Percentiles rank a stretch among this genome's conserved stretches.
phyloP scores from a whole-genome alignment of 441 rosid species.

The Jatropha podagrica region DNA sequence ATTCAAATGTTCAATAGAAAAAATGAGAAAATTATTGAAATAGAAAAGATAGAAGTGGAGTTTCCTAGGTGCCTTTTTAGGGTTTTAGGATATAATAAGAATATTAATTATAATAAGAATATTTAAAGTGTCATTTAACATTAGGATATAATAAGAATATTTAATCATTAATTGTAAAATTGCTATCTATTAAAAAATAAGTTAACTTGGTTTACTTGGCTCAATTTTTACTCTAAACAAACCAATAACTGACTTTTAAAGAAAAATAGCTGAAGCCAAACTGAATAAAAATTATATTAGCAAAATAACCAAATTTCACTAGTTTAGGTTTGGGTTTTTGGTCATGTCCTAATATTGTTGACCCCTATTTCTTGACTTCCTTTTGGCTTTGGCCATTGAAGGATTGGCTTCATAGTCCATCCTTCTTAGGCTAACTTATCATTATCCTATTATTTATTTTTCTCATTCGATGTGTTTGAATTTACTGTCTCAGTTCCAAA shows the following conservation, averaged over 20 bases:
- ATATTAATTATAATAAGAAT: too few relatives aligned
- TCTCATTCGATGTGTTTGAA: background rate
- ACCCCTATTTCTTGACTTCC: conserved; percentile 1
- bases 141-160: background rate
- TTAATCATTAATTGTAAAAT: background rate
- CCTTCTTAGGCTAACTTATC: background rate
- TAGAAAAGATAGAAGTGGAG: background rate
- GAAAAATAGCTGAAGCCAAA: background rate
- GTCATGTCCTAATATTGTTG: too few relatives aligned
- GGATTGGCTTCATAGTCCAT: background rate
- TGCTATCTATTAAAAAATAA: background rate
- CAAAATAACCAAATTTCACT: background rate
- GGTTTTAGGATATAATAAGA: too few relatives aligned
- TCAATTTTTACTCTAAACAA: too few relatives aligned
- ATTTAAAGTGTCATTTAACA: background rate
- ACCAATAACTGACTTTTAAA: background rate
- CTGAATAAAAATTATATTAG: background rate
- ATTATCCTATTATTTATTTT: background rate
- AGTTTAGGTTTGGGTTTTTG: background rate
- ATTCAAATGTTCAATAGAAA: background rate
- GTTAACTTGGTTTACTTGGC: background rate
- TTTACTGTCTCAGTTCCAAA: background rate
- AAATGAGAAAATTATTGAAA: background rate
- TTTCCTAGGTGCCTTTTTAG: background rate
- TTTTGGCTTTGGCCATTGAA: background rate